Base-by-base conservation (phyloP, 495 filamentous ascomycete genomes). In the Glarea lozoyensis region DNA sequence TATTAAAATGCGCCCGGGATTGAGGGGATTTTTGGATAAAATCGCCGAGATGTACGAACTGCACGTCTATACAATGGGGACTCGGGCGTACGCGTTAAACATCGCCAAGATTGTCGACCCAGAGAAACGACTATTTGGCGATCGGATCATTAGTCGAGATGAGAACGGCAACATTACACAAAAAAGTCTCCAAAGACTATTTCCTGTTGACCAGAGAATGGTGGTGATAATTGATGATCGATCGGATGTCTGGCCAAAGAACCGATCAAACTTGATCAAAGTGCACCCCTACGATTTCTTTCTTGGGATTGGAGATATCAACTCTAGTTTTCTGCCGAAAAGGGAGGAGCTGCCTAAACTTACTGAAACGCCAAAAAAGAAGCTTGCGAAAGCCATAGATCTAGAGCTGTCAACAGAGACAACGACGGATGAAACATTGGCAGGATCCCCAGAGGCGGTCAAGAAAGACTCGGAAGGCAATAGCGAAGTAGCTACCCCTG, bases 61-160 rank as follows among this genome's bases (percentile, higher is more conserved):
- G 51, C 92, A 99, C 52, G 89, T 99, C 55, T 99, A 99, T 66
- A 98, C 92, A 17, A 97, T 97, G 92, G 92, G 89, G 42, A 99
- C 92, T 33, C 78, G 92, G 47, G 84, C 88, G 7, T 99, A 99
- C 58, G 92, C 92, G 19, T 70, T 89, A 48, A 77, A 85, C 42
- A 92, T 99, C 52, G 90, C 90, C 15, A 80, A 83, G 53, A 88
- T 96, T 50, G 84, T 99, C 40, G 92, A 99, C 59, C 90, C 90
- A 1, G 77, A 87, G 18, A 78, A 81, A 37, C 90, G 82, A 57
- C 75, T 94, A 11, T 99, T 99, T 56, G 90, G 85, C 2, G 86
- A 95, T 57, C 75, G 92, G 33, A 89, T 99, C 56, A 82, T 99
- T 50, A 95, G 88, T 56, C 81, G 92, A 42, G 88, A 96, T 56